Conservation (phyloP, 129 eudicot species). For the Artemisia argyi region DNA sequence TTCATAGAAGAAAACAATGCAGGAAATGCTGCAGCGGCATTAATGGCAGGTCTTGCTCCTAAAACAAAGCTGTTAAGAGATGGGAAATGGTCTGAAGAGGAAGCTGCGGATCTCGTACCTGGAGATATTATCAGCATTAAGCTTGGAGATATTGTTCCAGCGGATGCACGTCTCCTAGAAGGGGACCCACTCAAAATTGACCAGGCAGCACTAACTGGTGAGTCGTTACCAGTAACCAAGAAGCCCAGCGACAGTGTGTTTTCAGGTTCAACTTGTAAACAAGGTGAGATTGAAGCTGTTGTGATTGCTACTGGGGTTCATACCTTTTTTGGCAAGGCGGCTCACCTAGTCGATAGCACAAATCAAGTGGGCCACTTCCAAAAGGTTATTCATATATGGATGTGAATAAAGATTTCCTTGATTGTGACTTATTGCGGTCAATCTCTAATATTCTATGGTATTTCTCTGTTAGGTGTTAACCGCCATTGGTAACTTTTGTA, state of each 20-base stretch:
- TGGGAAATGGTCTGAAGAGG: slow-evolving; percentile 76
- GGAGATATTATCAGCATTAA: slow-evolving; percentile 82
- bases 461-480: slow-evolving; percentile 55
- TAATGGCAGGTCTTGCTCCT: slow-evolving; percentile 95
- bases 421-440: too few relatives aligned
- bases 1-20: slow-evolving; percentile 89
- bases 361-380: slow-evolving; percentile 90
- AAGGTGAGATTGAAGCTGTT: slow-evolving; percentile 94
- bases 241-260: slow-evolving; percentile 55
- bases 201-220: slow-evolving; percentile 90
- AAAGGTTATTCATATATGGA: slow-evolving; percentile 38
- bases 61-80: slow-evolving; percentile 81
- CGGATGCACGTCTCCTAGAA: slow-evolving; percentile 83
- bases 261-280: slow-evolving; percentile 90
- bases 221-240: slow-evolving; percentile 79
- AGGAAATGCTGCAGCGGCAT: slow-evolving; percentile 87
- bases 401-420: too few relatives aligned
- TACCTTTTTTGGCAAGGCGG: slow-evolving; percentile 90
- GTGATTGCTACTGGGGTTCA: slow-evolving; percentile 91
- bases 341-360: slow-evolving; percentile 94
- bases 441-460: not conserved
- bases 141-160: slow-evolving; percentile 86
- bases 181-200: slow-evolving; percentile 83
- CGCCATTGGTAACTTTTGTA: slow-evolving; percentile 75
- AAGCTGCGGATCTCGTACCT: slow-evolving; percentile 67